Evolutionary conservation across 2,329 filamentous ascomycete species (phyloP), one percentile per base, ranked within the genome.

Genomic region (Purpureocillium lavendulum): DNA sequence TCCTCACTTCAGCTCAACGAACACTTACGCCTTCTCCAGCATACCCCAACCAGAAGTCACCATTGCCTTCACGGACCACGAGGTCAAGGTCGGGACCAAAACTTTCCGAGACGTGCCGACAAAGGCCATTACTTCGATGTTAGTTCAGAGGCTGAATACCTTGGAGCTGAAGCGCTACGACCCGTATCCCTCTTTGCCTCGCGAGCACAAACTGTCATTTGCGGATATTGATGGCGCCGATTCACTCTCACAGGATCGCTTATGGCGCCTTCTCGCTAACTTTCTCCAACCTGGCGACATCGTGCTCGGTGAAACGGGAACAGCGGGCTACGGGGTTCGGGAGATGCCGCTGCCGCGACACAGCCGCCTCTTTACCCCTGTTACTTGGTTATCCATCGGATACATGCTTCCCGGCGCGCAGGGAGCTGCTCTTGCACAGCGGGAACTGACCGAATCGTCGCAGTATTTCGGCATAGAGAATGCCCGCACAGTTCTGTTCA

Each of bases 361-460:
- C 29, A 60, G 65, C 2, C 60, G 59, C 3, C 58, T 70, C 17
- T 69, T 80, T 45, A 66, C 64, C 7, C 69, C 58, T 7, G 67
- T 70, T 1, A 77, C 73, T 24, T 80, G 73, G 71, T 62, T 76
- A 2, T 78, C 72, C 0, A 78, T 79, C 40, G 75, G 75, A 0
- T 78, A 77, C 56, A 79, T 76, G 58, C 66, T 81, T 1, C 71
- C 72, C 1, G 75, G 71, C 1, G 67, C 71, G 3, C 66, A 73
- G 16, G 76, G 76, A 3, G 71, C 71, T 1, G 67, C 71, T 0
- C 58, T 78, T 1, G 80, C 80, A 0, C 65, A 71, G 4, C 55
- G 58, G 15, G 74, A 79, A 40, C 51, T 69, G 3, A 43, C 47
- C 11, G 38, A 43, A 6, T 39, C 45, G 3, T 44, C 42, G 3